Evolutionary conservation across 1,139 yeast genomes (phyloP).

Genomic region (Yamadazyma kanchanaburiensis): DNA sequence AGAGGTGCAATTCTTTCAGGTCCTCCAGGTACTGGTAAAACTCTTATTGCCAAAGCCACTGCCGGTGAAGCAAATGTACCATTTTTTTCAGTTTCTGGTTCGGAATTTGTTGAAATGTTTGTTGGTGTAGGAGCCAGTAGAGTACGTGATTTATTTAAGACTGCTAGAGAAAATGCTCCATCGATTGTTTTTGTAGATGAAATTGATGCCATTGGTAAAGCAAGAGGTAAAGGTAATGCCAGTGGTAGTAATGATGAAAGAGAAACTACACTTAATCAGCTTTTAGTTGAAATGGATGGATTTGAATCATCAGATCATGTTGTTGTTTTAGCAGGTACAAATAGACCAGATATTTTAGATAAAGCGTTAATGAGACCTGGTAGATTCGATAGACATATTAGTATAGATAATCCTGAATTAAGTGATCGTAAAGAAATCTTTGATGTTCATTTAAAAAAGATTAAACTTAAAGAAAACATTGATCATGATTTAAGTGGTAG

Average conservation of each 20-base stretch:
- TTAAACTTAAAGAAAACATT: constrained; percentile 47
- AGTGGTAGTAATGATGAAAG: constrained; percentile 94
- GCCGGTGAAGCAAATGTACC: constrained; percentile 99
- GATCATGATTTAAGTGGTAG: constrained; percentile 66
- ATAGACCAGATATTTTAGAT: constrained; percentile 90
- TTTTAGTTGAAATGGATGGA: constrained; percentile 97
- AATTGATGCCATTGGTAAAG: constrained; percentile 97
- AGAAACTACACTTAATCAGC: constrained; percentile 92
- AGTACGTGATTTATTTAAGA: constrained; percentile 89
- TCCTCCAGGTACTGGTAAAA: constrained; percentile 99
- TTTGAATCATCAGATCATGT: constrained; percentile 88
- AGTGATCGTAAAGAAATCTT: constrained; percentile 92
- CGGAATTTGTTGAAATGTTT: constrained; percentile 98
- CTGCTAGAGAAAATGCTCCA: constrained; percentile 92
- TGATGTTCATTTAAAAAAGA: constrained; percentile 73
- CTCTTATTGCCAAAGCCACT: constrained; percentile 94
- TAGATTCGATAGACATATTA: constrained; percentile 90
- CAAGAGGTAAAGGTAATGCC: constrained; percentile 78
- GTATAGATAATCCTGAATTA: constrained; percentile 88
- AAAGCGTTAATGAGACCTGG: constrained; percentile 95
- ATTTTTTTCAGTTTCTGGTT: constrained; percentile 89
- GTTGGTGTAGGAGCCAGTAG: constrained; percentile 99
- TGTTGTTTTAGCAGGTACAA: constrained; percentile 96
- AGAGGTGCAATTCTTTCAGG: constrained; percentile 97
- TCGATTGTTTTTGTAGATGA: constrained; percentile 93